Percentiles rank a stretch among this genome's conserved stretches.
Evolutionary conservation across 2,329 filamentous ascomycete species (phyloP).

Genomic region (Clarireedia paspali): DNA sequence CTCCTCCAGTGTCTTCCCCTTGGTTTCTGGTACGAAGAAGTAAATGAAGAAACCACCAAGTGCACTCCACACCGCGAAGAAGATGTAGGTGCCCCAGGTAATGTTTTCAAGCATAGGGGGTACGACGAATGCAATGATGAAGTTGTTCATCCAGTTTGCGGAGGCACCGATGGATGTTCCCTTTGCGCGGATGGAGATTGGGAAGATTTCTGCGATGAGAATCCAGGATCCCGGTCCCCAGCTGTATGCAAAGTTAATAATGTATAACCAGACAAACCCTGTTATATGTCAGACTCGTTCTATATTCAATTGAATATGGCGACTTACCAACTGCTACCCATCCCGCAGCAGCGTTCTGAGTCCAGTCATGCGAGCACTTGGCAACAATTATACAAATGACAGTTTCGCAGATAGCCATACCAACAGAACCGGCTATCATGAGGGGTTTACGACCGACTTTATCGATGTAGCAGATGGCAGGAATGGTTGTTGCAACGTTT

Average conservation of each 20-base stretch:
- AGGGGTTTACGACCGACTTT: not conserved
- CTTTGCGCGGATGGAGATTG: constrained; percentile 30
- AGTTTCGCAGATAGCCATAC: no score
- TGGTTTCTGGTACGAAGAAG: not conserved
- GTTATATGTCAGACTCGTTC: no score
- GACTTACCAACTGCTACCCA: no score
- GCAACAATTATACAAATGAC: no score
- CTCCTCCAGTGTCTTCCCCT: not conserved
- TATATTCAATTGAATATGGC: no score
- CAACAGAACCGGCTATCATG: not conserved
- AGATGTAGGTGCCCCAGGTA: not conserved
- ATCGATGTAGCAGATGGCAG: no score
- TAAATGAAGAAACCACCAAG: not conserved
- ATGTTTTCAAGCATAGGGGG: not conserved
- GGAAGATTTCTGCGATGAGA: constrained; percentile 32
- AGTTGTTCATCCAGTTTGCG: constrained; percentile 31
- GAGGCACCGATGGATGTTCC: constrained; percentile 36
- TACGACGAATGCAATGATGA: not conserved
- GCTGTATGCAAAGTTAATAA: no score
- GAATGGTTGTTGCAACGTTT: no score
- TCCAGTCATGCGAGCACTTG: no score
- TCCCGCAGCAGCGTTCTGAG: no score
- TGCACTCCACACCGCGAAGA: not conserved
- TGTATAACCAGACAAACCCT: no score
- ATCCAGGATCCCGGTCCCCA: constrained; percentile 31